phyloP scores from a whole-genome alignment of 192 early-diverging fungal genomes.

The Coemansia sp. region DNA sequence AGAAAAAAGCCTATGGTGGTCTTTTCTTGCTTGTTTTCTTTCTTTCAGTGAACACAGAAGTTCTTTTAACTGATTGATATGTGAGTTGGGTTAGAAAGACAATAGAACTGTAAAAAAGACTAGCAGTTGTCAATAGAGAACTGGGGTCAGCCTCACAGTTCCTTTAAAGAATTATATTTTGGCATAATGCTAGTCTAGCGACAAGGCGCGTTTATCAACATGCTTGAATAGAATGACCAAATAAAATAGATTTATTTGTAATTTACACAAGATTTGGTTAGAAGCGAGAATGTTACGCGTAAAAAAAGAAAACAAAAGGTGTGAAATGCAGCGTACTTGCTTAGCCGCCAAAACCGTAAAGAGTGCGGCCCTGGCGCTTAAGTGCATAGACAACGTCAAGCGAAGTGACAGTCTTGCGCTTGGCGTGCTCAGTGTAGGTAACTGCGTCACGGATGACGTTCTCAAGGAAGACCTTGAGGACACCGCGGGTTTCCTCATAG shows the following conservation, averaged over 20 bases:
- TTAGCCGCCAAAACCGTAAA: constrained; percentile 86
- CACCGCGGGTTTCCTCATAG: constrained; percentile 98
- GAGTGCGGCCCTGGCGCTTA: constrained; percentile 95
- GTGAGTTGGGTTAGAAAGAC: too few relatives aligned
- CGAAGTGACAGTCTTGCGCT: constrained; percentile 98
- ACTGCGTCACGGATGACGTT: constrained; percentile 99
- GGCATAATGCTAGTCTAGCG: not conserved
- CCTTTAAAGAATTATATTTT: too few relatives aligned
- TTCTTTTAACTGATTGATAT: too few relatives aligned
- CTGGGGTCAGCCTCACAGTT: too few relatives aligned
- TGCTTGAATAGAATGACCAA: not conserved
- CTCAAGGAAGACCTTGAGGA: constrained; percentile 98
- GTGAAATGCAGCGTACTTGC: constrained; percentile 10
- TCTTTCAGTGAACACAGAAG: too few relatives aligned
- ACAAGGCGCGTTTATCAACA: not conserved
- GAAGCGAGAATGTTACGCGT: too few relatives aligned
- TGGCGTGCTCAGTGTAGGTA: constrained; percentile 99
- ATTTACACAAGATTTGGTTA: constrained; percentile 11
- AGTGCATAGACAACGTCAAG: constrained; percentile 99
- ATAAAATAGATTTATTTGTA: constrained; percentile 18
- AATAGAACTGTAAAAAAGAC: too few relatives aligned
- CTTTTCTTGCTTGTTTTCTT: too few relatives aligned
- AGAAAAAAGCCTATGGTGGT: too few relatives aligned
- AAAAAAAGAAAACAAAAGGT: constrained; percentile 8
- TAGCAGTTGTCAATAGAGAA: too few relatives aligned